These are phyloP conservation scores for Sugiyamaella xylanicola DNA, from an alignment of 1,139 yeast species.

Conservation along the genomic window DNA sequence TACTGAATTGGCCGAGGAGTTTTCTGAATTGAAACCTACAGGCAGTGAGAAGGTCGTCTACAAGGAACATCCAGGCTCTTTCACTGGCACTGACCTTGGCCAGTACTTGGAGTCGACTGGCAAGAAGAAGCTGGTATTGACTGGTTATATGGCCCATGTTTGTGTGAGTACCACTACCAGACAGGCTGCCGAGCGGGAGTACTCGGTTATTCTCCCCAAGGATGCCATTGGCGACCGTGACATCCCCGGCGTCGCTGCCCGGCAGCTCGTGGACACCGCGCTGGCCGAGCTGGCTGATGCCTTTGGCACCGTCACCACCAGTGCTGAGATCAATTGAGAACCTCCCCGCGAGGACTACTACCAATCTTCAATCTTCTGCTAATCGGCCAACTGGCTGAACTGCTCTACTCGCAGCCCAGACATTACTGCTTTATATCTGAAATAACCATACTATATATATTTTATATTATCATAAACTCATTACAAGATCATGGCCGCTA, in stretches of 20 bases:
- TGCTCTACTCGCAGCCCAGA: too few relatives aligned
- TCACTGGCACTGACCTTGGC: slow-evolving; percentile 13
- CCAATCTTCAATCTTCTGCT: not conserved
- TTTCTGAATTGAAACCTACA: slow-evolving; percentile 12
- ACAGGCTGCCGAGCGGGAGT: slow-evolving; percentile 15
- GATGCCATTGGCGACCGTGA: slow-evolving; percentile 18
- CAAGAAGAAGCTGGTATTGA: slow-evolving; percentile 12
- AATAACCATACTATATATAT: too few relatives aligned
- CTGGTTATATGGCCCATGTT: slow-evolving; percentile 19
- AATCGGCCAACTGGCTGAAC: too few relatives aligned
- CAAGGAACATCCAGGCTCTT: slow-evolving; percentile 15
- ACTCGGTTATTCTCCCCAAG: slow-evolving; percentile 11
- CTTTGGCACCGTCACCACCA: slow-evolving; percentile 5
- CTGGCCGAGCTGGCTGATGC: slow-evolving; percentile 17
- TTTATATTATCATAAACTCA: not conserved
- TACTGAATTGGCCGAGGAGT: slow-evolving; percentile 16
- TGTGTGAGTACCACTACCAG: slow-evolving; percentile 17
- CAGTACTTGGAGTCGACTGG: slow-evolving; percentile 14
- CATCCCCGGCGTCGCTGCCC: slow-evolving; percentile 17
- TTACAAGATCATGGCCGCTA: not conserved
- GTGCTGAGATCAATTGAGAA: slow-evolving; percentile 5
- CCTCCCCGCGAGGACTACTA: not conserved
- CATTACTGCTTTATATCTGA: too few relatives aligned
- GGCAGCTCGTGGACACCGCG: slow-evolving; percentile 2
- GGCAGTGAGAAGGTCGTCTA: slow-evolving; percentile 12